A percentile compares a stretch with the other conserved stretches of the same genome.
Evolutionary conservation across 345 rosid genomes (phyloP).

Genomic region (Excoecaria cochinchinensis): DNA sequence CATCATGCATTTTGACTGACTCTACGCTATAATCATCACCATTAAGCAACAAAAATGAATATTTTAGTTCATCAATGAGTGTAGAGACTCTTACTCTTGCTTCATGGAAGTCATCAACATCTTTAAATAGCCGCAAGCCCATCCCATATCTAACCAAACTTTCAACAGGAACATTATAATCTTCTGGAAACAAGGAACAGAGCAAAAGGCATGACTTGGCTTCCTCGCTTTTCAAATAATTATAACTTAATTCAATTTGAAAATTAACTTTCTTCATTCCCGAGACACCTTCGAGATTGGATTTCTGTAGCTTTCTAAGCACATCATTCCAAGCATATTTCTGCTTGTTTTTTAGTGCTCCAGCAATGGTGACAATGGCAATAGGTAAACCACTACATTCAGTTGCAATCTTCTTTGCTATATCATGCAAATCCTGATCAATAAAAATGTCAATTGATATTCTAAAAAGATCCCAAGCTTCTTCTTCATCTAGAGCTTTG

Average conservation of each 20-base stretch:
- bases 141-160: conserved; percentile 1
- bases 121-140: conserved; percentile 12
- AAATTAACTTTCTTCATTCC: background rate
- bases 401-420: background rate
- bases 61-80: background rate
- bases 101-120: background rate
- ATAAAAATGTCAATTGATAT: too few species aligned
- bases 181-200: conserved; percentile 17
- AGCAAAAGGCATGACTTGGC: conserved; percentile 2
- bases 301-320: background rate
- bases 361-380: background rate
- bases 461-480: background rate
- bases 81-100: background rate
- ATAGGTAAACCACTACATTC: background rate
- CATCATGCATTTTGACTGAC: conserved; percentile 8
- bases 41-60: conserved; percentile 7
- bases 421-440: background rate
- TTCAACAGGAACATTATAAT: conserved; percentile 6
- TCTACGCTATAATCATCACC: background rate
- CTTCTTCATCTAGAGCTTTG: background rate
- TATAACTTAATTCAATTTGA: background rate
- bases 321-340: background rate
- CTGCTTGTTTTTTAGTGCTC: background rate
- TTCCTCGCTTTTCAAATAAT: background rate
- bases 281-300: background rate